These are phyloP conservation scores for Fusarium incarnatum DNA, from an alignment of 2,329 filamentous ascomycete genomes.

Conservation along the genomic window DNA sequence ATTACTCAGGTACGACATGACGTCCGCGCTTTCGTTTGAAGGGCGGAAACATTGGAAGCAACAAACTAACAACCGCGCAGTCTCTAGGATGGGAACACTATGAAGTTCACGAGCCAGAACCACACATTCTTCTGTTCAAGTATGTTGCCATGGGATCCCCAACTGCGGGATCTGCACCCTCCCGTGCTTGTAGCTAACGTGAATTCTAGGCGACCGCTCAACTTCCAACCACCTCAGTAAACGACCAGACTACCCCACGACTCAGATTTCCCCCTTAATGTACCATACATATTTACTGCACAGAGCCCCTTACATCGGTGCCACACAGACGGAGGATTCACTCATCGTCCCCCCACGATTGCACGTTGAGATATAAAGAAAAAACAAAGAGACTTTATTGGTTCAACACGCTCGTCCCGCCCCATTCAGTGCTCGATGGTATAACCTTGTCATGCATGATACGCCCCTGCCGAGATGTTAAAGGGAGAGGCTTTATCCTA, in stretches of 20 bases:
- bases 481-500: constrained; percentile 11
- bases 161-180: background rate
- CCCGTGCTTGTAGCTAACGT: background rate
- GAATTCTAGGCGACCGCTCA: constrained; percentile 77
- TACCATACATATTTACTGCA: constrained; percentile 47
- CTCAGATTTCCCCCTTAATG: constrained; percentile 42
- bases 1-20: constrained; percentile 84
- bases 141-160: constrained; percentile 61
- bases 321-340: constrained; percentile 33
- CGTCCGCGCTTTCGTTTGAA: background rate
- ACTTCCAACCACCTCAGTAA: constrained; percentile 79
- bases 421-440: constrained; percentile 37
- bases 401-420: constrained; percentile 40
- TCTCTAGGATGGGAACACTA: constrained; percentile 99
- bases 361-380: constrained; percentile 47
- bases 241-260: constrained; percentile 20
- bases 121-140: constrained; percentile 99
- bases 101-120: constrained; percentile 98
- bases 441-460: constrained; percentile 4
- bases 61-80: constrained; percentile 59
- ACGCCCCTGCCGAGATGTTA: constrained; percentile 7
- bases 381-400: constrained; percentile 42
- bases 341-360: constrained; percentile 42
- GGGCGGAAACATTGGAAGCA: background rate
- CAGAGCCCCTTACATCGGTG: constrained; percentile 38